Evolutionary conservation across 495 filamentous ascomycete genomes (phyloP).

Genomic region (Hypoxylon lienhwacheense): DNA sequence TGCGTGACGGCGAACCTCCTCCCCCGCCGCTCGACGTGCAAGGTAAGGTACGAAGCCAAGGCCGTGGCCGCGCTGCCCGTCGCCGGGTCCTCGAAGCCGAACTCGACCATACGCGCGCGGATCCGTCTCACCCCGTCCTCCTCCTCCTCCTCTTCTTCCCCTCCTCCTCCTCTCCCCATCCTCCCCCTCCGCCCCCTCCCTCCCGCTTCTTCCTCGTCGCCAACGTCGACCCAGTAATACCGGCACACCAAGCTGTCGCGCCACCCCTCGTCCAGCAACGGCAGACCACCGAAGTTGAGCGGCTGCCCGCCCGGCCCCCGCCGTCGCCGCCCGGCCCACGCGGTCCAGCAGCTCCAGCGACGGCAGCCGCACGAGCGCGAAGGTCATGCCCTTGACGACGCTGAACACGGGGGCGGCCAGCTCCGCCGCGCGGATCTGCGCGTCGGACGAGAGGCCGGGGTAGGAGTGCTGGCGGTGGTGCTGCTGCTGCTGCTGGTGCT

Average conservation of each 20-base stretch:
- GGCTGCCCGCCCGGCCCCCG: slow-evolving; percentile 20
- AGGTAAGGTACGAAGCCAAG: slow-evolving; percentile 59
- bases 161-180: slow-evolving; percentile 28
- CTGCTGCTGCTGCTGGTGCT: no score
- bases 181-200: slow-evolving; percentile 44
- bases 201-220: no score
- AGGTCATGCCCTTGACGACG: slow-evolving; percentile 72
- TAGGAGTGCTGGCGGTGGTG: no score
- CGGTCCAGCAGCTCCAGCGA: slow-evolving; percentile 47
- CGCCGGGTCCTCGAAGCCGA: slow-evolving; percentile 66
- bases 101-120: slow-evolving; percentile 58
- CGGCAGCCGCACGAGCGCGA: slow-evolving; percentile 57
- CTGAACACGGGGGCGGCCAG: slow-evolving; percentile 56
- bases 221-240: slow-evolving; percentile 58
- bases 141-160: no score
- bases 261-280: slow-evolving; percentile 62
- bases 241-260: slow-evolving; percentile 51
- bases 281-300: slow-evolving; percentile 36
- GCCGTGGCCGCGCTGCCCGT: slow-evolving; percentile 66
- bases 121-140: slow-evolving; percentile 30
- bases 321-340: no score
- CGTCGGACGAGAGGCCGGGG: slow-evolving; percentile 29
- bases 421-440: slow-evolving; percentile 39
- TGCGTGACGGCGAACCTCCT: slow-evolving; percentile 61
- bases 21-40: slow-evolving; percentile 43